These are phyloP conservation scores for Dendrostoma leiphaemia DNA, from an alignment of 2,329 filamentous ascomycete genomes.

Conservation along the genomic window DNA sequence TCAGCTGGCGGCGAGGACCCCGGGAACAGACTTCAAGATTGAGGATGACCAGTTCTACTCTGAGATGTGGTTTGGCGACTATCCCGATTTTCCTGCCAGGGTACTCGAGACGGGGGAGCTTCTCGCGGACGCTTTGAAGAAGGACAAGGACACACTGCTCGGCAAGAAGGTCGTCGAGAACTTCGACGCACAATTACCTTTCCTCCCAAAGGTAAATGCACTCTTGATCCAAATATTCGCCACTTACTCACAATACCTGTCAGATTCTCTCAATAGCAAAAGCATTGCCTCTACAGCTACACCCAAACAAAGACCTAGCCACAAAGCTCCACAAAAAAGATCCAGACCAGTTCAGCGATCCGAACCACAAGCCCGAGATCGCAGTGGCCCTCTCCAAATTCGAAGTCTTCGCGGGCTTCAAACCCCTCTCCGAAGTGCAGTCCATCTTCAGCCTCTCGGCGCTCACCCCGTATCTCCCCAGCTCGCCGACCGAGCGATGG, in stretches of 20 bases:
- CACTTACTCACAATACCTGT: slow-evolving; percentile 6
- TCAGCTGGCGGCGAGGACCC: slow-evolving; percentile 62
- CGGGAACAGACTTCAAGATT: slow-evolving; percentile 60
- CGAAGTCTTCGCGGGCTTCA: slow-evolving; percentile 75
- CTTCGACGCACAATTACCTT: slow-evolving; percentile 66
- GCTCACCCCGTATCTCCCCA: slow-evolving; percentile 52
- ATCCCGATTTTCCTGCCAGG: slow-evolving; percentile 67
- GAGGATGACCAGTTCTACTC: slow-evolving; percentile 62
- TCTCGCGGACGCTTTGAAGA: slow-evolving; percentile 62
- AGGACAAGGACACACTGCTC: slow-evolving; percentile 59
- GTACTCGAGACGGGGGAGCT: slow-evolving; percentile 61
- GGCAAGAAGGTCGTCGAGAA: slow-evolving; percentile 60
- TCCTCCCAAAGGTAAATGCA: slow-evolving; percentile 61
- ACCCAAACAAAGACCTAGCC: slow-evolving; percentile 69
- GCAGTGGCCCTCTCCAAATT: slow-evolving; percentile 70
- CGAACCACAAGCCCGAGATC: slow-evolving; percentile 80
- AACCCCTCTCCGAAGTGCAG: slow-evolving; percentile 60
- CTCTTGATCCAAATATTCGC: neutral
- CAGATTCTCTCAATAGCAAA: slow-evolving; percentile 72
- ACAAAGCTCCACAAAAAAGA: slow-evolving; percentile 61
- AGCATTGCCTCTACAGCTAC: slow-evolving; percentile 71
- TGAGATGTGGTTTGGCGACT: slow-evolving; percentile 76
- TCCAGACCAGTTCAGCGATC: slow-evolving; percentile 65
- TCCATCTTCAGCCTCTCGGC: slow-evolving; percentile 55
- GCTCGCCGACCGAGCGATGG: slow-evolving; percentile 40